Base-by-base conservation (phyloP, 2,329 filamentous ascomycete species). In the Monosporascus sp. region DNA sequence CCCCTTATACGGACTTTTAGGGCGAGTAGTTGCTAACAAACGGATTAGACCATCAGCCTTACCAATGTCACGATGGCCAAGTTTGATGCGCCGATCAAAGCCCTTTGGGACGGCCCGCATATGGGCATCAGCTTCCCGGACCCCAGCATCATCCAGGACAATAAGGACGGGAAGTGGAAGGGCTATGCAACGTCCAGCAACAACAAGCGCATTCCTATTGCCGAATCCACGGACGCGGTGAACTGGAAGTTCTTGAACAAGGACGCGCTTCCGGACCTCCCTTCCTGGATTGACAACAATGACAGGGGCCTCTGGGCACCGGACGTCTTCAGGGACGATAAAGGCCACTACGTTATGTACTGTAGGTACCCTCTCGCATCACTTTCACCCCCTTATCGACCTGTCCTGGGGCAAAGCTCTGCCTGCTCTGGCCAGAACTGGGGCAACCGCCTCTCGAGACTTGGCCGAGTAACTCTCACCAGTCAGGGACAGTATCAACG, bases 291-390 rank as follows among this genome's bases (percentile, higher is more conserved):
- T 9, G 57, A 63, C 35, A 25, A 59, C 2, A 58, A 53, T 1
- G 60, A 63, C 43, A 39, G 48, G 22, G 51, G 57, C 1, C 61
- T 67, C 39, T 67, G 64, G 65, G 65, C 65, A 2, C 65, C 65
- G 0, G 65, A 66, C 35, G 63, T 68, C 8, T 59, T 65, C 49
- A 65, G 63, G 55, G 64, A 65, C 37, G 65, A 68, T 38, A 60
- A 55, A 31, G 63, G 65, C 5, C 51, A 53, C 6, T 67, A 63
- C 35, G 61, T 66, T 15, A 67, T 67, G 64, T 67, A 68, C 53
- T 68, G 65, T 45, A 17, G 31, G 24, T 22, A 3, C 11, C 7
- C 7, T n/a, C 38, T 41, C 3, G 38, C 38, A 41, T 17, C 18
- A 18, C 38, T 41, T 20, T 6, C 9, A 8, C 4, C 9, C 31